Evolutionary conservation across 805 yeast species (phyloP), one percentile per base, ranked within the genome.

Genomic region (Lachancea sp.): DNA sequence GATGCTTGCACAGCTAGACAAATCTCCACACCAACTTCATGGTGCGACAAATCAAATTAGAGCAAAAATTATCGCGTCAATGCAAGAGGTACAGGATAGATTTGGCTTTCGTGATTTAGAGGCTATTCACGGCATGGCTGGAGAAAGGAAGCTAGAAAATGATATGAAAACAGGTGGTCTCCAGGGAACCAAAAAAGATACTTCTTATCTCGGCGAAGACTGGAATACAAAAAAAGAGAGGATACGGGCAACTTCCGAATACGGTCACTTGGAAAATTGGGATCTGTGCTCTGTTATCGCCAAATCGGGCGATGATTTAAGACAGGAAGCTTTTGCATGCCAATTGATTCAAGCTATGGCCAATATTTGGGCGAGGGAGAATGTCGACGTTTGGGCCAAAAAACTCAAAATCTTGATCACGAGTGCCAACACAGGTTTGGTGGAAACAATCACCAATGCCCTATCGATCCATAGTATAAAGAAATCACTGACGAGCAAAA

Each of bases 291-390:
- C 97, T 0, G 96, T 91, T 2, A 93, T 93, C 60, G 96, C 95
- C 11, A 93, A 93, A 60, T 91, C 95, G 26, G 99, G 99, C 30
- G 91, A 85, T 57, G 99, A 93, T 66, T 65, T 93, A 42, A 85
- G 96, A 19, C 99, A 93, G 62, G 99, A 93, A 63, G 96, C 99
- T 0, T 89, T 93, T 71, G 99, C 99, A 0, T 89, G 96, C 51
- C 99, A 93, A 62, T 63, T 93, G 36, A 91, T 93, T 42, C 83
- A 85, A 49, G 83, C 95, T 19, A 86, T 91, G 67, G 81, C 95
- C 1, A 79, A 79, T 41, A 79, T 88, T 36, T 93, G 98, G 98
- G 76, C 77, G 39, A 75, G 71, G 26, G 77, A 78, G 19, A 72
- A 73, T 2, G 79, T 85, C 7, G 81, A 75, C 22, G 87, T 82